These are phyloP conservation scores for Colletotrichum scovillei DNA, from an alignment of 2,329 filamentous ascomycete genomes.

Conservation along the genomic window DNA sequence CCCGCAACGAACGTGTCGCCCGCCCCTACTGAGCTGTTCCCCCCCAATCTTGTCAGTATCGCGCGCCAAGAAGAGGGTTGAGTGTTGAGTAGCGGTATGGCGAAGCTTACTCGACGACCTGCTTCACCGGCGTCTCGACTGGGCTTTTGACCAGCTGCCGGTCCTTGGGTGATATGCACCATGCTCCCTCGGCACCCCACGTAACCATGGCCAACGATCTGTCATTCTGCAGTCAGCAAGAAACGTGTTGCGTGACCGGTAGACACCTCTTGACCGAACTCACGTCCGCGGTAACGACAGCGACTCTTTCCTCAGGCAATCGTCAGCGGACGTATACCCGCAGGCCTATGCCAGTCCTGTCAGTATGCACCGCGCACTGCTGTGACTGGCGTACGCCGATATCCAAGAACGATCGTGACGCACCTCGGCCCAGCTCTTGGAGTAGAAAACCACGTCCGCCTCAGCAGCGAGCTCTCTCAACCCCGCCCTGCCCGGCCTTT, in stretches of 20 bases:
- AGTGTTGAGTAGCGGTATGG: not conserved
- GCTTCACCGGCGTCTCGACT: slow-evolving; percentile 50
- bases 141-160: slow-evolving; percentile 52
- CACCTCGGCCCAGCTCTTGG: slow-evolving; percentile 77
- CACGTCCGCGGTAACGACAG: slow-evolving; percentile 56
- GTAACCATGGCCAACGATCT: slow-evolving; percentile 66
- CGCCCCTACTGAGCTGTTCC: slow-evolving; percentile 73
- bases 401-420: slow-evolving; percentile 37
- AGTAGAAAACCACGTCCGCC: slow-evolving; percentile 81
- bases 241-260: not conserved
- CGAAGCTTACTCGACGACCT: slow-evolving; percentile 68
- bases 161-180: slow-evolving; percentile 50
- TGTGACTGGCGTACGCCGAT: not conserved
- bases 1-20: slow-evolving; percentile 83
- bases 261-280: slow-evolving; percentile 37
- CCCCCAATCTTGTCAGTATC: slow-evolving; percentile 5
- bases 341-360: slow-evolving; percentile 38
- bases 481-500: slow-evolving; percentile 74
- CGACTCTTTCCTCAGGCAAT: slow-evolving; percentile 61
- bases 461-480: slow-evolving; percentile 68
- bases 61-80: not conserved
- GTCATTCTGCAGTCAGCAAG: not conserved
- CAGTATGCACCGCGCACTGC: slow-evolving; percentile 1
- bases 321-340: slow-evolving; percentile 56
- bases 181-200: slow-evolving; percentile 66